Evolutionary conservation across 768 basidiomycete genomes (phyloP).

Genomic region (Kwoniella newhampshirensis): DNA sequence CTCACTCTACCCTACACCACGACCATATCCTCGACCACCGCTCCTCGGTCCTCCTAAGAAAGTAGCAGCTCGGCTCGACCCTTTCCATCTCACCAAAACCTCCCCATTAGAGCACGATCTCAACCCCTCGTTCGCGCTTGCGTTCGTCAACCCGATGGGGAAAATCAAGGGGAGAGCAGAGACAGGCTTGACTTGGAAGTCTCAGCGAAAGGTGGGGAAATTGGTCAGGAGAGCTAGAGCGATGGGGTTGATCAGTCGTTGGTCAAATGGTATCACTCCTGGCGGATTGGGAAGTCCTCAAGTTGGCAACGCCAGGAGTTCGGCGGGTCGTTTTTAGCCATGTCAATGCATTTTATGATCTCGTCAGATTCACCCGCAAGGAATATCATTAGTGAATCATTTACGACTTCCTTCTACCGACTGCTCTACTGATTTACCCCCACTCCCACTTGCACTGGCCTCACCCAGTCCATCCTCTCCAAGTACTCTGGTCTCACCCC

Average conservation of each 20-base stretch:
- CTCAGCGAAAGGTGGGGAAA: constrained; percentile 74
- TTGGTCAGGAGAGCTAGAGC: constrained; percentile 83
- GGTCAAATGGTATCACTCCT: constrained; percentile 25
- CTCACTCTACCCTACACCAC: constrained; percentile 12
- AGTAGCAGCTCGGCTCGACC: constrained; percentile 63
- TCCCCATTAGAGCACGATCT: constrained; percentile 69
- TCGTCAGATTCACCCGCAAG: no score
- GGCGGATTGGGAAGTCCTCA: constrained; percentile 26
- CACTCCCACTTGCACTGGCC: constrained; percentile 3
- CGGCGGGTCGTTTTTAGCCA: no score
- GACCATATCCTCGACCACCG: constrained; percentile 41
- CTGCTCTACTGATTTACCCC: not conserved
- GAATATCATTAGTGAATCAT: no score
- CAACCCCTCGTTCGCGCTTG: constrained; percentile 36
- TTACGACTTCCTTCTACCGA: not conserved
- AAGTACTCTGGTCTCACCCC: constrained; percentile 45
- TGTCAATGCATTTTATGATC: no score
- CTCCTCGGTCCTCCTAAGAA: constrained; percentile 62
- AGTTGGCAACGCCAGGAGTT: no score
- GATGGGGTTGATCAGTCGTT: constrained; percentile 71
- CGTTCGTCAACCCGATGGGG: constrained; percentile 46
- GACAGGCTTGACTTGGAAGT: constrained; percentile 73
- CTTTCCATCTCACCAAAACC: constrained; percentile 69
- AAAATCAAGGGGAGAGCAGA: constrained; percentile 69
- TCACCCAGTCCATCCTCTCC: constrained; percentile 21